Base-by-base conservation (phyloP, 805 yeast species). In the Starmerella asiatica region DNA sequence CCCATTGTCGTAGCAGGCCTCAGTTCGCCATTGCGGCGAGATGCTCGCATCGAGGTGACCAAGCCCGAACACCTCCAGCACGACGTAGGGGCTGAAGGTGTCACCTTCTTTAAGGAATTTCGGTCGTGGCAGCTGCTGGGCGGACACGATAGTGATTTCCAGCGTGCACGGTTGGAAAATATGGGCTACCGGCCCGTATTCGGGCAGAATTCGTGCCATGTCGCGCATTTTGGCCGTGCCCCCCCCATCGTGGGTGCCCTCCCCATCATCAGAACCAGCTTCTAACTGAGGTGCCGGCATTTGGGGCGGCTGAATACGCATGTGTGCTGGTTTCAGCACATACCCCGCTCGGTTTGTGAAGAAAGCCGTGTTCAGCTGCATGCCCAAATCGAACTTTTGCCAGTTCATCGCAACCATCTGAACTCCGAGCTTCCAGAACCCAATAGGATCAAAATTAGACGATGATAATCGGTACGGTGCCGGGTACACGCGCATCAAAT, bases 361-460 rank as follows among this genome's bases (percentile, higher is more conserved):
- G 84, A 70, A 85, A 62, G 3, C 82, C 46, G 80, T 80, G 56
- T 85, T 86, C 9, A 91, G 53, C 54, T 85, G 94, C 55, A 86
- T 88, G 0, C 96, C 95, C 15, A 75, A 43, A 54, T 91, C 98
- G 55, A 73, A 78, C 0, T 91, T 78, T 58, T 88, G 98, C 96
- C 96, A 88, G 55, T 88, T 91, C 0, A 94, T 77, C 0, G 98
- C 97, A 4, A 82, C 97, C 84, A 91, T 73, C 55, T 91, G 98
- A 9, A 71, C 78, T 1, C 99, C 99, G 34, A 70, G 63, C 36
- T 67, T 67, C 98, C 99, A 91, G 53, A 73, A 84, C 1, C 59
- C 57, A 2, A 82, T 59, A 0, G 98, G 97, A 32, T 70, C 70
- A 54, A 83, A 86, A 53, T 91, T 91, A 3, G 81, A 68, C 1